A percentile compares a stretch with the other conserved stretches of the same genome.
These are phyloP conservation scores for Neocallimastix lanati DNA, from an alignment of 192 early-diverging fungal species.

Conservation along the genomic window DNA sequence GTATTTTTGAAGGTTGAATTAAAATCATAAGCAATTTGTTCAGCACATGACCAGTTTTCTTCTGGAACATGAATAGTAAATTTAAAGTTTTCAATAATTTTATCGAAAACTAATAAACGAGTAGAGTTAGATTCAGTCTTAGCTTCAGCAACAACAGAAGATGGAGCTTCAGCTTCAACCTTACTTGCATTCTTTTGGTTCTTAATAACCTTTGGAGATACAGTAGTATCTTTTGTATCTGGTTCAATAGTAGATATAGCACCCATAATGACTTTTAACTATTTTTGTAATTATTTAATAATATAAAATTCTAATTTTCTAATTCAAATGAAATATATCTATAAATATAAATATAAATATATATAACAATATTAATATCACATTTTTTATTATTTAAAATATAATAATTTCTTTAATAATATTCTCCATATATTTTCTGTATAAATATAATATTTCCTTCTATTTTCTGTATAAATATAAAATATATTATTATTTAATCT, in stretches of 20 bases:
- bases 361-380: no score
- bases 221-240: not conserved
- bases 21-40: constrained; percentile 65
- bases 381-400: no score
- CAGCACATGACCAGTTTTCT: constrained; percentile 73
- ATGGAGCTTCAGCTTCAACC: not conserved
- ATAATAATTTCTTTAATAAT: no score
- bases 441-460: no score
- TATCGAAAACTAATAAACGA: not conserved
- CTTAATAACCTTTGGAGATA: not conserved
- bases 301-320: no score
- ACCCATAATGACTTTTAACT: not conserved
- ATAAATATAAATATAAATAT: no score
- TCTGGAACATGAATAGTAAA: constrained; percentile 64
- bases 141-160: not conserved
- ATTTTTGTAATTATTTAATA: not conserved
- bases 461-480: no score
- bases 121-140: not conserved
- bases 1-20: constrained; percentile 9
- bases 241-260: not conserved
- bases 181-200: not conserved
- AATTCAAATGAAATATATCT: no score
- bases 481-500: no score
- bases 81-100: constrained; percentile 37
- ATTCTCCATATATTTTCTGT: no score